Conservation (phyloP, 1,139 yeast genomes). For the Taphrina betulina region DNA sequence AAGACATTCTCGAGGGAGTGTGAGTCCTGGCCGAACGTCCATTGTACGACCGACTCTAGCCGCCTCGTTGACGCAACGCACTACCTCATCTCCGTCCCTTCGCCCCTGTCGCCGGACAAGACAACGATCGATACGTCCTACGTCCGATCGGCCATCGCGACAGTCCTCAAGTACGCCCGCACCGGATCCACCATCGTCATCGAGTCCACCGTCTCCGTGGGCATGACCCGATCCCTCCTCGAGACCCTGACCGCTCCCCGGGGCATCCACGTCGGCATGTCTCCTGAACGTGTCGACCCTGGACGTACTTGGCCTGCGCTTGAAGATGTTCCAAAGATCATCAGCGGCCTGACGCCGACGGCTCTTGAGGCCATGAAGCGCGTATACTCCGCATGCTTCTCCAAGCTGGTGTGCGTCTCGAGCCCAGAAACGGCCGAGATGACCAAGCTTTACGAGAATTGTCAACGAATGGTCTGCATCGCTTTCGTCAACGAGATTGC, state of each 20-base stretch:
- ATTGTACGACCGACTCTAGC: constrained; percentile 4
- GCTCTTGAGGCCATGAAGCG: constrained; percentile 7
- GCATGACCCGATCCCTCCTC: constrained; percentile 24
- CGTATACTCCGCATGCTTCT: constrained; percentile 3
- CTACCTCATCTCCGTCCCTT: constrained; percentile 20
- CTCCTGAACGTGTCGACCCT: constrained; percentile 24
- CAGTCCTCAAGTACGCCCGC: constrained; percentile 16
- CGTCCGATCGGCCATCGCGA: constrained; percentile 15
- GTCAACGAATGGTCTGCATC: constrained; percentile 25
- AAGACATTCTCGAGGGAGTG: constrained; percentile 10
- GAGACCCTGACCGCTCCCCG: constrained; percentile 2
- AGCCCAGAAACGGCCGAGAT: constrained; percentile 12
- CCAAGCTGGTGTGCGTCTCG: constrained; percentile 17
- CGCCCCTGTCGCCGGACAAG: constrained; percentile 13
- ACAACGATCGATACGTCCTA: constrained; percentile 10
- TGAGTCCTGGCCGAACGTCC: constrained; percentile 11
- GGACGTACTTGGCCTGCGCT: constrained; percentile 24
- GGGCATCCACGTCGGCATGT: constrained; percentile 14
- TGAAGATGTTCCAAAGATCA: constrained; percentile 22
- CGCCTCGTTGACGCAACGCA: constrained; percentile 13
- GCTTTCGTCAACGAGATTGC: constrained; percentile 23
- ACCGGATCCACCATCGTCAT: constrained; percentile 13
- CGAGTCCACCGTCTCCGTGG: constrained; percentile 13
- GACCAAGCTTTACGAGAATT: constrained; percentile 20
- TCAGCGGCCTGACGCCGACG: constrained; percentile 8